Percentiles rank a stretch among this genome's conserved stretches.
These are phyloP conservation scores for Candida golubevii DNA, from an alignment of 805 yeast genomes.

Conservation along the genomic window DNA sequence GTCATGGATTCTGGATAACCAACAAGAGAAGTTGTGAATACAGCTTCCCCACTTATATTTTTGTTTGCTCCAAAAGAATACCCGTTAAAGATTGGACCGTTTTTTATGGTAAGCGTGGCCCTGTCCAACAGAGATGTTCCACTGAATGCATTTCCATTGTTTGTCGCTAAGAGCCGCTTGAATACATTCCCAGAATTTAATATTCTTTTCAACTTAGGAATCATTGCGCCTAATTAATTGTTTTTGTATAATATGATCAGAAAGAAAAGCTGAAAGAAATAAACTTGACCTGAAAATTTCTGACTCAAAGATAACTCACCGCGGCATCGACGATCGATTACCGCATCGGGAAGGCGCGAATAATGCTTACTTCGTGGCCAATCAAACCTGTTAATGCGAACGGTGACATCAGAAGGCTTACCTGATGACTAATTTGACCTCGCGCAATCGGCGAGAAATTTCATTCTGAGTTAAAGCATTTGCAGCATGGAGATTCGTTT, in stretches of 20 bases:
- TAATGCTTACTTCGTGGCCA: slow-evolving; percentile 5
- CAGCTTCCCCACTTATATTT: slow-evolving; percentile 94
- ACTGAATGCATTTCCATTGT: slow-evolving; percentile 25
- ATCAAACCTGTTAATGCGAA: slow-evolving; percentile 1
- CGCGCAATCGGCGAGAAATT: too few relatives aligned
- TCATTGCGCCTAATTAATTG: neutral
- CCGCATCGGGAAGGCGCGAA: slow-evolving; percentile 17
- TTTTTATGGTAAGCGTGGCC: slow-evolving; percentile 86
- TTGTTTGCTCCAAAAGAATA: slow-evolving; percentile 94
- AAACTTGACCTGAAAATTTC: slow-evolving; percentile 1
- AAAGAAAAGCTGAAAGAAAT: neutral
- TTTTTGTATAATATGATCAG: neutral
- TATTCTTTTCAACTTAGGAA: slow-evolving; percentile 2
- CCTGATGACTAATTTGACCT: slow-evolving; percentile 3
- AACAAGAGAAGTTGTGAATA: slow-evolving; percentile 94
- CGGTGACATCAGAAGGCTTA: slow-evolving; percentile 2
- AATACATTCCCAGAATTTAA: slow-evolving; percentile 5
- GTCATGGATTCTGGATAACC: slow-evolving; percentile 99
- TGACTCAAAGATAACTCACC: slow-evolving; percentile 22
- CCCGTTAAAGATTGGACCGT: slow-evolving; percentile 92
- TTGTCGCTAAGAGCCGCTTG: slow-evolving; percentile 33
- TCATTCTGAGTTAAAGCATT: too few relatives aligned
- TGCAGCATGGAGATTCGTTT: too few relatives aligned
- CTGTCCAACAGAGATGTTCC: slow-evolving; percentile 52
- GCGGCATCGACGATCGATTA: slow-evolving; percentile 20